Evolutionary conservation across 1,284 basidiomycete genomes (phyloP), one percentile per base, ranked within the genome.

Genomic region (Schizophyllum commune): DNA sequence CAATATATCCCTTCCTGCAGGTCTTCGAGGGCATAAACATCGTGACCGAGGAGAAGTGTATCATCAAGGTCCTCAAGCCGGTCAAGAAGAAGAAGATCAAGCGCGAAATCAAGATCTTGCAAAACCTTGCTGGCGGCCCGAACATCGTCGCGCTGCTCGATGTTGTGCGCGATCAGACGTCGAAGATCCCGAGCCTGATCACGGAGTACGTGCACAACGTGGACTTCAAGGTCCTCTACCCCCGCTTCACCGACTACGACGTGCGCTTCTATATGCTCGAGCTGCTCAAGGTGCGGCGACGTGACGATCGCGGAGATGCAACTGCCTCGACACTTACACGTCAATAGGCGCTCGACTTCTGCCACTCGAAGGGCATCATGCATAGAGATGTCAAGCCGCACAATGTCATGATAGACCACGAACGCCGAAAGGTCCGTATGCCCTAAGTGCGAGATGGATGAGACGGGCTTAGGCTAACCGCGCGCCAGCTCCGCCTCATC

Each of bases 51-150:
- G 91, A 96, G 74, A 96, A 97, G 76, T 97, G 96, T 75, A 96
- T 98, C 75, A 95, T 98, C 80, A 98, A 99, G 76, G 96, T 98
- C 58, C 82, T 99, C 66, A 99, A 99, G 77, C 97, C 97, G 0
- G 96, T 99, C 58, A 98, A 99, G 83, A 98, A 98, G 85, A 98
- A 98, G 86, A 99, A 99, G 81, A 98, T 99, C 77, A 98, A 98
- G 81, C 85, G 96, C 65, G 96, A 99, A 79, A 98, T 99, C 77
- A 98, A 99, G 82, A 98, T 99, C 68, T 77, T 99, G 51, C 95
- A 97, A 75, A 98, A 98, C 75, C 82, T 98, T 21, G 93, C 95
- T 0, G 96, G 96, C 32, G 97, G 97, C 20, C 96, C 96, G 73
- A 99, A 89, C 79, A 89, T 83, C 66, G 86, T 91, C 73, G 96